Evolutionary conservation across 2,329 filamentous ascomycete genomes (phyloP), one percentile per base, ranked within the genome.

Genomic region (Aspergillus aculeatinus): DNA sequence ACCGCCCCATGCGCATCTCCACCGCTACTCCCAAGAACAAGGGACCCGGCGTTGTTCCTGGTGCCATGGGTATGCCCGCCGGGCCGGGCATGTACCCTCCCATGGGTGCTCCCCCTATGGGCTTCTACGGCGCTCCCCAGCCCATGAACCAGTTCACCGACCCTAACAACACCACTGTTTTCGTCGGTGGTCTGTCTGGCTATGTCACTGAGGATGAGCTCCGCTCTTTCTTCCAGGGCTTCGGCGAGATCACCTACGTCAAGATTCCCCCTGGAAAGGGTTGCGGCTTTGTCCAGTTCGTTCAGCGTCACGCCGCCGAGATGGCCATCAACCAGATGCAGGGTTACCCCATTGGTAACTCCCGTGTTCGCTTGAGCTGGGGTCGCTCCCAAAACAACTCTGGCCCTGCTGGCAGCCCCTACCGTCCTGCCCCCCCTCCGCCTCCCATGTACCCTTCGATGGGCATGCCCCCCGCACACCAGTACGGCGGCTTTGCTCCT

Each of bases 281-380:
- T 69, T 99, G 95, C 74, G 95, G 95, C 60, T 99, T 99, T 75
- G 95, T 99, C 61, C 95, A 99, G 80, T 99, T 99, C 71, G 95
- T 99, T 59, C 95, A 99, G 82, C 92, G 95, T 67, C 95, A 99
- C 73, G 95, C 95, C 56, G 95, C 95, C 14, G 95, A 99, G 82
- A 99, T 99, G 95, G 95, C 95, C 68, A 99, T 99, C 85, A 99
- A 99, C 82, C 95, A 99, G 81, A 99, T 99, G 95, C 95, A 99
- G 81, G 95, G 95, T 63, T 99, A 99, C 77, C 95, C 95, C 25
- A 99, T 99, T 72, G 95, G 95, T 58, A 99, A 99, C 84, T 98
- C 94, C 51, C 92, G 95, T 67, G 95, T 99, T 61, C 92, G 95
- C 72, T 86, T 99, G 68, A 96, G 92, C 76, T 99, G 95, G 95